phyloP scores from a whole-genome alignment of 768 basidiomycete genomes.

The Calvatia gigantea region DNA sequence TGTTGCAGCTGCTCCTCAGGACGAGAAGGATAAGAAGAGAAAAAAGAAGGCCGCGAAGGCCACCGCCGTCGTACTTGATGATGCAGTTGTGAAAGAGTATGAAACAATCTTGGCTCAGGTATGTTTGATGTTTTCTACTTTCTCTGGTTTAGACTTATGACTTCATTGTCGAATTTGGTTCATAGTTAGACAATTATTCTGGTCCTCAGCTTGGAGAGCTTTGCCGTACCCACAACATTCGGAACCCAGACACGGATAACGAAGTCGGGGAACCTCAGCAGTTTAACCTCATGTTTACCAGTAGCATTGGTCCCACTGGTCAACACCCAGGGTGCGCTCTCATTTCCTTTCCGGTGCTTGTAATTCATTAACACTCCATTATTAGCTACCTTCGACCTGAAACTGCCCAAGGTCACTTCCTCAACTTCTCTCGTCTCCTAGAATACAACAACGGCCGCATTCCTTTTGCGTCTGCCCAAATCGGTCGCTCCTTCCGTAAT shows the following conservation, averaged over 20 bases:
- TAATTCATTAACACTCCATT: conserved; percentile 4
- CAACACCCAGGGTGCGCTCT: conserved; percentile 83
- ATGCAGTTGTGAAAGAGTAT: conserved; percentile 73
- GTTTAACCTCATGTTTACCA: conserved; percentile 99
- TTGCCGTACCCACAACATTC: conserved; percentile 73
- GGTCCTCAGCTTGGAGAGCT: conserved; percentile 88
- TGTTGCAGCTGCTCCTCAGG: conserved; percentile 49
- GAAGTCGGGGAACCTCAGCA: conserved; percentile 89
- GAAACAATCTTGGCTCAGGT: conserved; percentile 88
- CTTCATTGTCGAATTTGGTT: not conserved
- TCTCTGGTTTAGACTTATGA: too few relatives aligned
- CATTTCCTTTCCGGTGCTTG: conserved; percentile 4
- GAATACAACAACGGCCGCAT: conserved; percentile 98
- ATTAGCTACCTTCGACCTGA: conserved; percentile 91
- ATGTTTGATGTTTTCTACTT: conserved; percentile 22
- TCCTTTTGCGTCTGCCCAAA: conserved; percentile 96
- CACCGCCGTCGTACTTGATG: conserved; percentile 67
- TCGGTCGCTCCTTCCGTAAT: conserved; percentile 95
- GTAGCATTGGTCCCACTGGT: conserved; percentile 95
- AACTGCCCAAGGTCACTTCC: conserved; percentile 97
- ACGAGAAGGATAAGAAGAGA: conserved; percentile 65
- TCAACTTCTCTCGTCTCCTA: conserved; percentile 94
- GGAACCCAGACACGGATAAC: conserved; percentile 91
- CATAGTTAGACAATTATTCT: conserved; percentile 88
- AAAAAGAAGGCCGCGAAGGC: conserved; percentile 74